Percentiles rank a stretch among this genome's conserved stretches.
Evolutionary conservation across 495 filamentous ascomycete species (phyloP).

Genomic region (Glarea lozoyensis): DNA sequence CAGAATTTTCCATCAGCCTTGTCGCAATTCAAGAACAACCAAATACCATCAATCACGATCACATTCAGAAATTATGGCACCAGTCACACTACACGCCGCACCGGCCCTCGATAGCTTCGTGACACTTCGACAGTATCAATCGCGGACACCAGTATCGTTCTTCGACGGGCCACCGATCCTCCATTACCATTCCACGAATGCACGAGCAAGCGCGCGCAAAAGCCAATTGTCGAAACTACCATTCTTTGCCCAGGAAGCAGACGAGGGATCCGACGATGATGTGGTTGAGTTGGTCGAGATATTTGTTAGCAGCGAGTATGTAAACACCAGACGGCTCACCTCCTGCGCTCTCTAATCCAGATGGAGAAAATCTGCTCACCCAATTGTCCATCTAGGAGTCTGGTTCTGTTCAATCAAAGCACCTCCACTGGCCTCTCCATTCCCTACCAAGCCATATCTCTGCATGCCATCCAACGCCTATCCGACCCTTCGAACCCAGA

Average conservation of each 20-base stretch:
- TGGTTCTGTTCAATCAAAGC: slow-evolving; percentile 60
- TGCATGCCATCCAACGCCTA: slow-evolving; percentile 75
- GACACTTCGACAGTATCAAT: slow-evolving; percentile 68
- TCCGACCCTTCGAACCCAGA: slow-evolving; percentile 25
- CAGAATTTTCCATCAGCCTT: too few relatives aligned
- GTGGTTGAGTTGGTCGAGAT: slow-evolving; percentile 47
- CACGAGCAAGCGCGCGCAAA: slow-evolving; percentile 47
- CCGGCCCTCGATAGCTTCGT: slow-evolving; percentile 54
- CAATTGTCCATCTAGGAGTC: slow-evolving; percentile 41
- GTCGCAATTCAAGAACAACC: too few relatives aligned
- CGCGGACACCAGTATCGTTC: slow-evolving; percentile 78
- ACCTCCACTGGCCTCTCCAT: slow-evolving; percentile 60
- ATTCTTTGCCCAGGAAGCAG: slow-evolving; percentile 35
- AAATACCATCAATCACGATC: too few relatives aligned
- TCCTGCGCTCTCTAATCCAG: neutral
- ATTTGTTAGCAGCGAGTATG: slow-evolving; percentile 74
- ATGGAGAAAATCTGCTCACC: neutral
- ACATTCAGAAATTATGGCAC: slow-evolving; percentile 26
- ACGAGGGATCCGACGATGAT: slow-evolving; percentile 23
- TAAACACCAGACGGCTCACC: too few relatives aligned
- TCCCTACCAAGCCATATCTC: slow-evolving; percentile 77
- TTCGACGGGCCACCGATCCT: slow-evolving; percentile 70
- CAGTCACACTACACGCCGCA: slow-evolving; percentile 31
- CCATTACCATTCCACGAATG: slow-evolving; percentile 57
- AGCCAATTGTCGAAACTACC: slow-evolving; percentile 36